Conservation (phyloP, 352 stramenopile genomes). For the Phytophthora pluvialis region DNA sequence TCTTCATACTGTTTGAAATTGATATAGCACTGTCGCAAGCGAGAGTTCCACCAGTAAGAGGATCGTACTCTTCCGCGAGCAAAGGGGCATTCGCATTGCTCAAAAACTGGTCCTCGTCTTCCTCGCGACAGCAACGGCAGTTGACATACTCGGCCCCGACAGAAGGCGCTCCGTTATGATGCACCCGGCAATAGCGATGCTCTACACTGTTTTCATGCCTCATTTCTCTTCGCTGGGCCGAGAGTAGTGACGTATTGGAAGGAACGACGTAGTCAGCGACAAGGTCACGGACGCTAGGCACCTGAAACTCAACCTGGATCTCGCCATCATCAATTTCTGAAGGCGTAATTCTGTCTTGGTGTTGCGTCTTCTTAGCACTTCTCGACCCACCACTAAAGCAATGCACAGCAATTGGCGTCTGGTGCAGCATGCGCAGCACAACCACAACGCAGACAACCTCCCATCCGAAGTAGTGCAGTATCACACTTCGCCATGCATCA, state of each 20-base stretch:
- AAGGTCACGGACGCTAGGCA: constrained; percentile 19
- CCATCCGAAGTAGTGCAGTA: constrained; percentile 29
- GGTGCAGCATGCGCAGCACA: constrained; percentile 30
- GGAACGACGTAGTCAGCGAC: constrained; percentile 30
- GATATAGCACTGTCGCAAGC: background rate
- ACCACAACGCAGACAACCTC: constrained; percentile 20
- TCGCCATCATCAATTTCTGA: constrained; percentile 16
- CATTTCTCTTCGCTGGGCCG: constrained; percentile 1
- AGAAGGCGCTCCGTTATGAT: constrained; percentile 1
- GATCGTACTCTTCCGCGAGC: constrained; percentile 15
- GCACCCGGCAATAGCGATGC: constrained; percentile 15
- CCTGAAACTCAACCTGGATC: constrained; percentile 30
- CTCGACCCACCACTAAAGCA: background rate
- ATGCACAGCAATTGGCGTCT: constrained; percentile 34
- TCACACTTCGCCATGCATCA: constrained; percentile 20
- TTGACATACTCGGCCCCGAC: constrained; percentile 23
- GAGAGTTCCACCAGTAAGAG: constrained; percentile 1
- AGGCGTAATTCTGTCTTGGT: background rate
- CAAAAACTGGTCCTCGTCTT: constrained; percentile 10
- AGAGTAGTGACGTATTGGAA: constrained; percentile 21
- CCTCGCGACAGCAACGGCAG: constrained; percentile 20
- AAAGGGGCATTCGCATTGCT: constrained; percentile 27
- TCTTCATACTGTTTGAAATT: background rate
- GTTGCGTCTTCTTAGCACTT: background rate
- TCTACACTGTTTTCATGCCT: constrained; percentile 12